phyloP scores from a whole-genome alignment of 202 grass and related monocot species.

The Hordeum pubiflorum region DNA sequence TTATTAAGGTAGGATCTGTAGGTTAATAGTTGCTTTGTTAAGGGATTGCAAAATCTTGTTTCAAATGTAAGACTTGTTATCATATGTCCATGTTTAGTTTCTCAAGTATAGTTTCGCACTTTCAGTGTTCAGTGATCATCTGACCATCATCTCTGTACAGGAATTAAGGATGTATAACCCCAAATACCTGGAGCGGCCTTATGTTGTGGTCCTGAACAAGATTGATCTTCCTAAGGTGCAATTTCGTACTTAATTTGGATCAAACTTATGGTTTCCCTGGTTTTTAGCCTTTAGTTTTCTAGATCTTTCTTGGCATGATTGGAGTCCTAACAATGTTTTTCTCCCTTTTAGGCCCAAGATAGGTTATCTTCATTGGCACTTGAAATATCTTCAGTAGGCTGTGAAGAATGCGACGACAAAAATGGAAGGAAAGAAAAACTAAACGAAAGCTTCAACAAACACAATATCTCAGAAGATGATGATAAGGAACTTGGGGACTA shows the following conservation, averaged over 20 bases:
- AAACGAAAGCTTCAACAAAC: conserved; percentile 2
- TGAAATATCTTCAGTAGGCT: conserved; percentile 76
- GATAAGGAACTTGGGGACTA: conserved; percentile 48
- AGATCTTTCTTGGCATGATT: background rate
- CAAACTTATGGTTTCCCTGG: background rate
- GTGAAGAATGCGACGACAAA: conserved; percentile 29
- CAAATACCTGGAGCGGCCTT: conserved; percentile 75
- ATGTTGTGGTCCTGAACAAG: conserved; percentile 91
- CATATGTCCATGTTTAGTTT: conserved; percentile 16
- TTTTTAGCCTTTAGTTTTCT: background rate
- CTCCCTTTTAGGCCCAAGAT: conserved; percentile 48
- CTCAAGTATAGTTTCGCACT: background rate
- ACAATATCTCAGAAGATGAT: conserved; percentile 19
- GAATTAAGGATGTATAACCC: conserved; percentile 99
- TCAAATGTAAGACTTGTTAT: background rate
- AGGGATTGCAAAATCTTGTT: background rate
- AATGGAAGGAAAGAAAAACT: conserved; percentile 18
- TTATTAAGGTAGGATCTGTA: background rate
- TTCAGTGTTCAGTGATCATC: background rate
- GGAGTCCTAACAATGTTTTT: background rate
- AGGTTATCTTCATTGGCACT: conserved; percentile 53
- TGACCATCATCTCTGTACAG: conserved; percentile 32
- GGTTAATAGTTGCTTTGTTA: background rate
- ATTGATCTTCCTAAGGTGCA: conserved; percentile 90
- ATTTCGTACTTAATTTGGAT: conserved; percentile 4